Conservation (phyloP, 2,329 filamentous ascomycete species). For the Chaetomium globosum region DNA sequence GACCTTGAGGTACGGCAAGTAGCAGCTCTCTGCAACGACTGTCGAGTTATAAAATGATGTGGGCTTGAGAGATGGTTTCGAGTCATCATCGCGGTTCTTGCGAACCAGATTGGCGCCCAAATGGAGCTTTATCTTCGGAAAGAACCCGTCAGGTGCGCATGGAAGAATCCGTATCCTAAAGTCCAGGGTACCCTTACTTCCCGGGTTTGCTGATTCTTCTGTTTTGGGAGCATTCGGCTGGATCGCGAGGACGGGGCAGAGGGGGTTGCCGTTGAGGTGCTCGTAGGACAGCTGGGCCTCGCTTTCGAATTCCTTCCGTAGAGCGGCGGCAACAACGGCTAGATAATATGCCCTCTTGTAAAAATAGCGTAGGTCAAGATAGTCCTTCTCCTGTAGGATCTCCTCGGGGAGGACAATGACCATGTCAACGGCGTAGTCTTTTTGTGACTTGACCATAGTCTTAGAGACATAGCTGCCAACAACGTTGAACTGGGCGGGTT, state of each 20-base stretch:
- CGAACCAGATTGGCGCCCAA: slow-evolving; percentile 72
- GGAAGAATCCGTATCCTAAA: slow-evolving; percentile 76
- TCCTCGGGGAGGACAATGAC: slow-evolving; percentile 79
- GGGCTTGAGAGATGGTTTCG: slow-evolving; percentile 49
- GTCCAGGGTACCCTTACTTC: slow-evolving; percentile 42
- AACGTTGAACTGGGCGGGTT: slow-evolving; percentile 78
- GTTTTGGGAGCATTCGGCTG: slow-evolving; percentile 43
- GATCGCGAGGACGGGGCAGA: slow-evolving; percentile 69
- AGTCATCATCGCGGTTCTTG: slow-evolving; percentile 50
- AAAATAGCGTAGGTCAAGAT: slow-evolving; percentile 88
- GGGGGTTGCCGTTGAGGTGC: slow-evolving; percentile 69
- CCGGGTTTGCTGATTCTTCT: slow-evolving; percentile 35
- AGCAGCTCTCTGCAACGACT: slow-evolving; percentile 74
- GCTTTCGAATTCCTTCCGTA: slow-evolving; percentile 61
- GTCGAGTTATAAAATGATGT: slow-evolving; percentile 91
- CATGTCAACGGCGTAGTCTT: slow-evolving; percentile 70
- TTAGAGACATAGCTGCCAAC: slow-evolving; percentile 83
- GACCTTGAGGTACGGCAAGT: slow-evolving; percentile 73
- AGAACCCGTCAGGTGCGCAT: slow-evolving; percentile 68
- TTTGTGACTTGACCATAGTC: slow-evolving; percentile 69
- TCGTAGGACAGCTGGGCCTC: slow-evolving; percentile 64
- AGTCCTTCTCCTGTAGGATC: slow-evolving; percentile 92
- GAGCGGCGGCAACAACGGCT: slow-evolving; percentile 72
- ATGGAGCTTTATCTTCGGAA: slow-evolving; percentile 70
- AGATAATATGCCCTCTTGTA: slow-evolving; percentile 93